Evolutionary conservation across 2,329 filamentous ascomycete species (phyloP).

Genomic region (Trichoderma citrinoviride): DNA sequence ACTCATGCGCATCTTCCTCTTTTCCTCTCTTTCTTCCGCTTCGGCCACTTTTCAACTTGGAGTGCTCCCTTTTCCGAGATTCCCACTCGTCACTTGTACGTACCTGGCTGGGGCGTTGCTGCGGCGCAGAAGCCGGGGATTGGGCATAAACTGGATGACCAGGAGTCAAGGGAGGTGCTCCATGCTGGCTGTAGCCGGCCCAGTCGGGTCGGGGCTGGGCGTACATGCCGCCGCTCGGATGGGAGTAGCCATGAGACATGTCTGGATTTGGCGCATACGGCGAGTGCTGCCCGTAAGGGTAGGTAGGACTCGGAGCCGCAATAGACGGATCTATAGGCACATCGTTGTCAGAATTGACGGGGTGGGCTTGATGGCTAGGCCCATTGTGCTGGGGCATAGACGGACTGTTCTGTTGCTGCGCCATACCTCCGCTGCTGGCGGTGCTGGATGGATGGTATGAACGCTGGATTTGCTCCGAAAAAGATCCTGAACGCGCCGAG

Average conservation of each 20-base stretch:
- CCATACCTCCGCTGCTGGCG: conserved; percentile 82
- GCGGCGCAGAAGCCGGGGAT: conserved; percentile 53
- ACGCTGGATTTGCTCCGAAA: conserved; percentile 84
- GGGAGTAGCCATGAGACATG: conserved; percentile 75
- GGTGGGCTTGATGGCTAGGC: conserved; percentile 70
- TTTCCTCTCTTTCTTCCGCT: background rate
- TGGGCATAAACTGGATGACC: conserved; percentile 55
- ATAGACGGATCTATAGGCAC: conserved; percentile 99
- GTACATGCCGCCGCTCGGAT: conserved; percentile 62
- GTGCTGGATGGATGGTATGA: conserved; percentile 76
- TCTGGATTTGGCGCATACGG: conserved; percentile 83
- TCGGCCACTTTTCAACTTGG: background rate
- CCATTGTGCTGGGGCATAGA: conserved; percentile 84
- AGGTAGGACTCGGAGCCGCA: conserved; percentile 87
- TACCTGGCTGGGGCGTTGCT: conserved; percentile 60
- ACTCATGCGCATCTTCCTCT: background rate
- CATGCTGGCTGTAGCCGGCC: conserved; percentile 62
- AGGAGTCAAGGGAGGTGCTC: conserved; percentile 48
- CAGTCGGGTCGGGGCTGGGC: conserved; percentile 72
- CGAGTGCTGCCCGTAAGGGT: conserved; percentile 79
- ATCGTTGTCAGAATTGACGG: conserved; percentile 91
- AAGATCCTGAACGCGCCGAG: conserved; percentile 76
- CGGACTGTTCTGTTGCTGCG: conserved; percentile 96
- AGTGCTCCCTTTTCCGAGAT: background rate
- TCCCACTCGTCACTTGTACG: conserved; percentile 32